Conservation (phyloP, 2,329 filamentous ascomycete genomes). For the Nemania serpens region DNA sequence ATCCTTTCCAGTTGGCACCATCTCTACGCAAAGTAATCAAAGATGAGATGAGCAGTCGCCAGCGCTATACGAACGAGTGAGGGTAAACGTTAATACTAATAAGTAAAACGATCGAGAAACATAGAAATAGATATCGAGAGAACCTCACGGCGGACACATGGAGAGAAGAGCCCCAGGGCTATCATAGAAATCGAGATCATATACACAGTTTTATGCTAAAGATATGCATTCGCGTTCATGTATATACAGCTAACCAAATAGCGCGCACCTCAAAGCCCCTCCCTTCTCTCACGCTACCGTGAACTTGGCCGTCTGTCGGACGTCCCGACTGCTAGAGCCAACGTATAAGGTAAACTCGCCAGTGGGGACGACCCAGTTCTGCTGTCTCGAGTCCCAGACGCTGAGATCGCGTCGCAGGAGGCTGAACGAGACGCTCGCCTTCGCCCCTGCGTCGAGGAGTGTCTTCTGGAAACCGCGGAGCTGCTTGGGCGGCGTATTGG, state of each 20-base stretch:
- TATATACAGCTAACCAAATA: not conserved
- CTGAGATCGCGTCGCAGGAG: conserved; percentile 65
- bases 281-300: conserved; percentile 27
- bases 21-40: too few relatives aligned
- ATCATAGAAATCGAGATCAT: not conserved
- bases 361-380: conserved; percentile 59
- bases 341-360: conserved; percentile 48
- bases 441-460: conserved; percentile 52
- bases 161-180: too few relatives aligned
- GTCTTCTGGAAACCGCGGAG: conserved; percentile 68
- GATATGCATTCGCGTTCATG: not conserved
- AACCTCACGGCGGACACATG: too few relatives aligned
- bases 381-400: conserved; percentile 62
- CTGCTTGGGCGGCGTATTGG: conserved; percentile 51
- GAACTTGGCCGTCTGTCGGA: conserved; percentile 46
- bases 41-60: too few relatives aligned
- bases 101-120: too few relatives aligned
- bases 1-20: too few relatives aligned
- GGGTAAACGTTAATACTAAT: too few relatives aligned
- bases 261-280: not conserved
- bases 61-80: too few relatives aligned
- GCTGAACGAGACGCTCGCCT: conserved; percentile 53
- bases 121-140: too few relatives aligned
- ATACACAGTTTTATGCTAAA: not conserved
- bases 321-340: conserved; percentile 53